These are phyloP conservation scores for Annulohypoxylon bovei DNA, from an alignment of 495 filamentous ascomycete genomes.

Conservation along the genomic window DNA sequence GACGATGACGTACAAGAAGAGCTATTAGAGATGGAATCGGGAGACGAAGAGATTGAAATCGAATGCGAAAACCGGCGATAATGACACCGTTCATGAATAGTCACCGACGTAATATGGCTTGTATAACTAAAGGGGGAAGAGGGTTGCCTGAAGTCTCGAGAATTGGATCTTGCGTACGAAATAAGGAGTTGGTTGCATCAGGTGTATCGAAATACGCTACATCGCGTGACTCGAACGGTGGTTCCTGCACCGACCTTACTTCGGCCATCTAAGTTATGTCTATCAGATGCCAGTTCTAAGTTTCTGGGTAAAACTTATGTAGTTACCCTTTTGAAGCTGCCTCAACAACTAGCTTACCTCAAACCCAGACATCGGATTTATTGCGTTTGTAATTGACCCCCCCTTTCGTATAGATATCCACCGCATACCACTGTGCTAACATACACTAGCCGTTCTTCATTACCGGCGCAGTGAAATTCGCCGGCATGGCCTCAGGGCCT, in stretches of 20 bases:
- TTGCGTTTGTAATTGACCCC: background rate
- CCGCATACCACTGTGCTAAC: background rate
- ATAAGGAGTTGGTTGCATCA: background rate
- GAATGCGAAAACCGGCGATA: background rate
- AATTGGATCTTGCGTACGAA: background rate
- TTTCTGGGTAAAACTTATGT: too few species aligned
- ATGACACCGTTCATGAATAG: background rate
- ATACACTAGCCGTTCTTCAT: slow-evolving; percentile 4
- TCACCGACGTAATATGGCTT: background rate
- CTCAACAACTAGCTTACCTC: background rate
- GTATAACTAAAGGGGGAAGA: background rate
- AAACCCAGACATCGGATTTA: background rate
- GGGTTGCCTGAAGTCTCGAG: background rate
- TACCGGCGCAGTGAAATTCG: background rate
- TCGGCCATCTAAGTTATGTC: background rate
- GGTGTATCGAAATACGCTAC: background rate
- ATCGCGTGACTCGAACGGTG: background rate
- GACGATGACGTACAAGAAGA: background rate
- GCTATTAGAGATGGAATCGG: background rate
- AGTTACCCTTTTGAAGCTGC: too few species aligned
- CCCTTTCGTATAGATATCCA: background rate
- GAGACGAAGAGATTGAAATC: background rate
- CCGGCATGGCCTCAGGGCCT: background rate
- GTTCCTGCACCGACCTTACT: background rate
- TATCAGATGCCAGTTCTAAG: background rate